Evolutionary conservation across 2,329 filamentous ascomycete genomes (phyloP).

Genomic region (Fusarium buharicum): DNA sequence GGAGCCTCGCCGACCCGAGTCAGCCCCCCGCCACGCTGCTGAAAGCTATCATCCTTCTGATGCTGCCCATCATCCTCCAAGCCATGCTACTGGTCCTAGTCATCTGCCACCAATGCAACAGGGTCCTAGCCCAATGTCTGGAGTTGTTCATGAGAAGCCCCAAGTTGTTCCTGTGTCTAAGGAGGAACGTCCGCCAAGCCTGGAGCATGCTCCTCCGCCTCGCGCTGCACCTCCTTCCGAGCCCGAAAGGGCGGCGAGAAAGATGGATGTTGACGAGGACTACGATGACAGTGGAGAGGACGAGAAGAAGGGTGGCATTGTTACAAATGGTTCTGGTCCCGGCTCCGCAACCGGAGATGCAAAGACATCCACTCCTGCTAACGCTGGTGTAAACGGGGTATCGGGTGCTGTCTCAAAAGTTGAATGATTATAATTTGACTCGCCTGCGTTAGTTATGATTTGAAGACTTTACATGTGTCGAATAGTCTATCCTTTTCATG

Average conservation of each 20-base stretch:
- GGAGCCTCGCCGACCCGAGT: constrained; percentile 64
- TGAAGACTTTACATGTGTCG: constrained; percentile 40
- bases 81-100: constrained; percentile 63
- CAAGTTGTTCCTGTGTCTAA: constrained; percentile 54
- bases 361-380: constrained; percentile 62
- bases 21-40: constrained; percentile 75
- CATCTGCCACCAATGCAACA: constrained; percentile 73
- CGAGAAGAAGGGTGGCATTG: constrained; percentile 69
- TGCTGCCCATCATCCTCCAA: constrained; percentile 79
- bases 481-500: constrained; percentile 38
- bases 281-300: constrained; percentile 96
- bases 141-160: constrained; percentile 62
- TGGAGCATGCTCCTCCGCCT: constrained; percentile 53
- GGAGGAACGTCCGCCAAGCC: constrained; percentile 66
- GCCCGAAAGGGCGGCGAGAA: constrained; percentile 83
- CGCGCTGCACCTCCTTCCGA: constrained; percentile 68
- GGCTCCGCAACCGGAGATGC: constrained; percentile 61
- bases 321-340: constrained; percentile 58
- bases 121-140: constrained; percentile 65
- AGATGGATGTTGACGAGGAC: constrained; percentile 97
- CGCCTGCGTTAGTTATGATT: constrained; percentile 37
- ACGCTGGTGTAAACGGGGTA: constrained; percentile 59
- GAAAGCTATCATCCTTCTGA: constrained; percentile 93
- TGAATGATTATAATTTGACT: constrained; percentile 51
- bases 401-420: constrained; percentile 57